Conservation (phyloP, 2,329 filamentous ascomycete species). For the Calycina marina region DNA sequence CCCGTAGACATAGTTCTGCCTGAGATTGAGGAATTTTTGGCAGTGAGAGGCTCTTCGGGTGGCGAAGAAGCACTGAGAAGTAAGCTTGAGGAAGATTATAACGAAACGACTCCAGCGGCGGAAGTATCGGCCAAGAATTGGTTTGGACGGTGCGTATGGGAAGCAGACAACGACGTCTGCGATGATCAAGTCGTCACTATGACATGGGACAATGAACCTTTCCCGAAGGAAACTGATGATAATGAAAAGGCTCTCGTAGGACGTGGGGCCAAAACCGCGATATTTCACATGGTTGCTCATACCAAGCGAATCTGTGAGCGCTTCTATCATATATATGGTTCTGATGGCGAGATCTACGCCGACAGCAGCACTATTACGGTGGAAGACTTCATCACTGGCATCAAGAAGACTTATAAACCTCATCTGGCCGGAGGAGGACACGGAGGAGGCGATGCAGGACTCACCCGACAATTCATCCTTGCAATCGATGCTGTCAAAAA, state of each 20-base stretch:
- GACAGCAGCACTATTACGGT: constrained; percentile 66
- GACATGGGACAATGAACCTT: constrained; percentile 63
- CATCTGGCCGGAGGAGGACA: constrained; percentile 46
- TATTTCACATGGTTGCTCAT: constrained; percentile 88
- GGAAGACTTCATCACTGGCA: constrained; percentile 51
- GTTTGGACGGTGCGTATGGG: constrained; percentile 94
- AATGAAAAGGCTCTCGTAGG: constrained; percentile 16
- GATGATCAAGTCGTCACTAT: constrained; percentile 88
- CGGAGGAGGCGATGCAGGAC: constrained; percentile 66
- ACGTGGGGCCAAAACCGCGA: constrained; percentile 65
- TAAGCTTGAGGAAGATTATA: constrained; percentile 36
- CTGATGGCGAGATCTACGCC: constrained; percentile 71
- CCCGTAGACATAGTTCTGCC: constrained; percentile 81
- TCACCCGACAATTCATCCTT: constrained; percentile 68
- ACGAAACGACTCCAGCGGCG: constrained; percentile 30
- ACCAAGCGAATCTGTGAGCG: constrained; percentile 79
- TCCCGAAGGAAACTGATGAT: constrained; percentile 15
- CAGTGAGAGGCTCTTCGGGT: constrained; percentile 27
- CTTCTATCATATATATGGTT: constrained; percentile 75
- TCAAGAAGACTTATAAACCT: constrained; percentile 39
- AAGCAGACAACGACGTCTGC: constrained; percentile 82
- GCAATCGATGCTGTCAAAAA: constrained; percentile 72
- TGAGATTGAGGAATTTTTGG: constrained; percentile 69
- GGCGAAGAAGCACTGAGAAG: constrained; percentile 31
- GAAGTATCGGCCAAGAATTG: constrained; percentile 44